Evolutionary conservation across 225 moss, liverwort and hornwort species (phyloP), one percentile per base, ranked within the genome.

Genomic region (Polytrichum formosum): DNA sequence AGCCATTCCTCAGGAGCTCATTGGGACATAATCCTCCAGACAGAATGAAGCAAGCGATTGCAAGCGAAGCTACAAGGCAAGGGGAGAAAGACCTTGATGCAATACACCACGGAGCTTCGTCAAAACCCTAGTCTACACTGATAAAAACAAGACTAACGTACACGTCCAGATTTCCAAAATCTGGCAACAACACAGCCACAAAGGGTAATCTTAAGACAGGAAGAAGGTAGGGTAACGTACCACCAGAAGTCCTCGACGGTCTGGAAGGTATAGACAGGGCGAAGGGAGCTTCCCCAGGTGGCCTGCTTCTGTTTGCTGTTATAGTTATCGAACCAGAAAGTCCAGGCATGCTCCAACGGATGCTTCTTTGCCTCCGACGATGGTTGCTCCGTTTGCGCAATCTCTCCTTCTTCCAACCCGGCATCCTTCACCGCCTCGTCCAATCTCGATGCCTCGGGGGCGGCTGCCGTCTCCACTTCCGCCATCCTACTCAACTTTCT

Each of bases 231-330:
- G 3, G 18, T 10, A 28, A 76, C 90, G 55, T 75, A 96, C 95
- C 95, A 91, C 95, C 95, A 96, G 67, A 96, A 96, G 56, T 96
- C 95, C 72, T 96, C 95, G 2, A 96, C 91, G 5, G 90, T 93
- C 70, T 78, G 82, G 54, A 96, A 96, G 1, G 95, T 96, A 69
- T 88, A 90, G 1, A 96, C 93, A 55, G 88, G 69, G 7, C 95
- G 90, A 73, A 96, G 75, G 21, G 95, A 96, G 76, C 88, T 91
- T 22, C 93, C 93, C 95, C 95, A 96, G 0, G 85, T 77, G 10
- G 88, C 90, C 82, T 87, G 90, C 78, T 88, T 96, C 54, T 85
- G 88, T 71, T 93, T 96, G 2, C 91, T 90, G n/a, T 90, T 91
- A 6, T 91, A 91, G 61, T 91, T 93, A 72, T 93, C 93, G 25